Conservation (phyloP, 306 rosid genomes). For the Begonia masoniana region DNA sequence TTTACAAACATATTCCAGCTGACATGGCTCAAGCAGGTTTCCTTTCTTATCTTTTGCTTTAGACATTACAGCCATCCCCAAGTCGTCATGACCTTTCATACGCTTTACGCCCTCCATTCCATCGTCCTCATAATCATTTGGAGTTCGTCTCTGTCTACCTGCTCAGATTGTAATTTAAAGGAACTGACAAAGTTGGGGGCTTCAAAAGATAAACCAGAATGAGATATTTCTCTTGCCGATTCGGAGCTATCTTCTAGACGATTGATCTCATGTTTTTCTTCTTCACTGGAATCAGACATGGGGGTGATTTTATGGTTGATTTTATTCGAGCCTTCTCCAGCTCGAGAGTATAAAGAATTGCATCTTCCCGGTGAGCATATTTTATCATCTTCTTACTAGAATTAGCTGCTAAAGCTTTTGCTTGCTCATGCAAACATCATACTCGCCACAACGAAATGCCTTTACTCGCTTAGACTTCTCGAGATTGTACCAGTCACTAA, state of each 20-base stretch:
- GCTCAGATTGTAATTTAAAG: slow-evolving; percentile 51
- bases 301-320: slow-evolving; percentile 38
- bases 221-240: slow-evolving; percentile 78
- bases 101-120: slow-evolving; percentile 88
- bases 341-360: slow-evolving; percentile 94
- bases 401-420: slow-evolving; percentile 69
- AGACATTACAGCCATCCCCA: slow-evolving; percentile 53
- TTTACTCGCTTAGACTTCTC: slow-evolving; percentile 90
- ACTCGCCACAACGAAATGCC: slow-evolving; percentile 94
- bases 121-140: slow-evolving; percentile 95
- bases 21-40: slow-evolving; percentile 41
- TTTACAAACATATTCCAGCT: slow-evolving; percentile 48
- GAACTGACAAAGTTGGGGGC: slow-evolving; percentile 66
- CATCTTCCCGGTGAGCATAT: slow-evolving; percentile 98
- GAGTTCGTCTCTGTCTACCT: slow-evolving; percentile 74
- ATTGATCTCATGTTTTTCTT: slow-evolving; percentile 33
- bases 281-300: slow-evolving; percentile 39
- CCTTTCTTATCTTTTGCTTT: slow-evolving; percentile 42
- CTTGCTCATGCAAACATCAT: slow-evolving; percentile 86
- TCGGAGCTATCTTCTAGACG: slow-evolving; percentile 56
- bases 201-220: slow-evolving; percentile 85
- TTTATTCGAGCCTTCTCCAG: slow-evolving; percentile 52
- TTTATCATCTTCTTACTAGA: slow-evolving; percentile 73
- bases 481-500: slow-evolving; percentile 97
- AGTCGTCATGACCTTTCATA: slow-evolving; percentile 90